Conservation (phyloP, 2,329 filamentous ascomycete genomes). For the Diaporthe sp. region DNA sequence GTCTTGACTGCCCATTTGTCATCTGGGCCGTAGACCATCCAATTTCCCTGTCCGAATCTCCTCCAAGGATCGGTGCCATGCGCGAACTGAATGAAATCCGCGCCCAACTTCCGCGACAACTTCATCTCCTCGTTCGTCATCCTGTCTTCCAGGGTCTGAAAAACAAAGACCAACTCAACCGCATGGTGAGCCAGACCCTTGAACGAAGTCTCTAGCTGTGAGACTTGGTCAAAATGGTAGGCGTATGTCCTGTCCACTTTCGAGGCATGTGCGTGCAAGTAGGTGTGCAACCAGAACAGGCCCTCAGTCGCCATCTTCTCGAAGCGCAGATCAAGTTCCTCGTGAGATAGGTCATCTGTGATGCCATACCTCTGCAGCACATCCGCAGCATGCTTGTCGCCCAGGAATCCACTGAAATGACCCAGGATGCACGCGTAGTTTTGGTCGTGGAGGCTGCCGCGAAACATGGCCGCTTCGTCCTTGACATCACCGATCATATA, state of each 20-base stretch:
- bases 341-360: background rate
- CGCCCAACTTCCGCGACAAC: constrained; percentile 1
- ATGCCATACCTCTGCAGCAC: background rate
- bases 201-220: constrained; percentile 3
- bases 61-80: background rate
- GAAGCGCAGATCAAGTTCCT: background rate
- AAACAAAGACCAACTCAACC: constrained; percentile 4
- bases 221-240: constrained; percentile 21
- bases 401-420: background rate
- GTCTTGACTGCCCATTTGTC: background rate
- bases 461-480: constrained; percentile 10
- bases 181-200: constrained; percentile 11
- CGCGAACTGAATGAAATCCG: constrained; percentile 5
- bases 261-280: constrained; percentile 7
- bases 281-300: constrained; percentile 10
- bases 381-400: background rate
- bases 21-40: constrained; percentile 20
- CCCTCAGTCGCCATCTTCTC: constrained; percentile 20
- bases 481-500: constrained; percentile 9
- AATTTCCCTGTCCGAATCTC: background rate
- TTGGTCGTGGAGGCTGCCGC: constrained; percentile 9
- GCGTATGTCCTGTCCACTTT: constrained; percentile 11
- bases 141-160: constrained; percentile 5
- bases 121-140: background rate
- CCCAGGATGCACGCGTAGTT: background rate